Evolutionary conservation across 2,329 filamentous ascomycete genomes (phyloP).

Genomic region (Aureobasidium sp.): DNA sequence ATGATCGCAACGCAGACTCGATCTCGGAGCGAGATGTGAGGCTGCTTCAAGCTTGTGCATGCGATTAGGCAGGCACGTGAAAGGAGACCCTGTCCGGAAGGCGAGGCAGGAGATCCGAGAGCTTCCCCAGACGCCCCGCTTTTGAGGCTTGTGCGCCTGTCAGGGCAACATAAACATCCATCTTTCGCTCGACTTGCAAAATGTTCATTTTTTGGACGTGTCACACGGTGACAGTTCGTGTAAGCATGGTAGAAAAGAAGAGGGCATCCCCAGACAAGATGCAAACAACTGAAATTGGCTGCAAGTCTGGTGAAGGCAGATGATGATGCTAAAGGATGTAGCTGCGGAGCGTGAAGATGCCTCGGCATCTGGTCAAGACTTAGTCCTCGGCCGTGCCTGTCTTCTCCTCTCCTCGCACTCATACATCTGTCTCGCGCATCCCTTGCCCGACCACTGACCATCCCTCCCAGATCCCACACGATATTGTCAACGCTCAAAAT

Average conservation of each 20-base stretch:
- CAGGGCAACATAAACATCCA: not conserved
- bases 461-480: slow-evolving; percentile 3
- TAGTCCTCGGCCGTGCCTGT: slow-evolving; percentile 5
- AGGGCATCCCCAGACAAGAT: too few species aligned
- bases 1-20: not conserved
- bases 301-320: not conserved
- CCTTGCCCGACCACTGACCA: slow-evolving; percentile 2
- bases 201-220: too few species aligned
- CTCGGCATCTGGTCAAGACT: slow-evolving; percentile 9
- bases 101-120: not conserved
- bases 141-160: not conserved
- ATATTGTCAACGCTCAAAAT: slow-evolving; percentile 37
- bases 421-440: not conserved
- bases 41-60: not conserved
- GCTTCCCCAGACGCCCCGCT: not conserved
- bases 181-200: not conserved
- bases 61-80: not conserved
- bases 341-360: not conserved
- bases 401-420: not conserved
- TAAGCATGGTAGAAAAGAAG: too few species aligned
- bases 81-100: not conserved
- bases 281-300: too few species aligned
- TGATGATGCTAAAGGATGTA: not conserved
- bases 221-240: not conserved
- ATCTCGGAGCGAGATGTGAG: not conserved